Percentiles rank a stretch among this genome's conserved stretches.
These are phyloP conservation scores for Salvia hispanica DNA, from an alignment of 257 asterid species.

Conservation along the genomic window DNA sequence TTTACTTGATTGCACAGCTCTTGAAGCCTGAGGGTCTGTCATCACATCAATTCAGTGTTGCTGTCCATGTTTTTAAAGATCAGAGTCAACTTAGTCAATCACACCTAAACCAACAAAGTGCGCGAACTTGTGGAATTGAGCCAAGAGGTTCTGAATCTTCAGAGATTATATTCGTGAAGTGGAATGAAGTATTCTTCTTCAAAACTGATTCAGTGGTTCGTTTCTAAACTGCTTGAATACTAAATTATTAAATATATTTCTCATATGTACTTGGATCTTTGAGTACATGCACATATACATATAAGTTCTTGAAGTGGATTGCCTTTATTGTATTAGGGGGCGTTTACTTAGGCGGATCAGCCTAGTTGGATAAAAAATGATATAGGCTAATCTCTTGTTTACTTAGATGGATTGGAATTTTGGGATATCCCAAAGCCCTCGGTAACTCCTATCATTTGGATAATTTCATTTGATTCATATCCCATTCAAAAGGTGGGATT, in stretches of 20 bases:
- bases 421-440: too few relatives aligned
- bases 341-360: too few relatives aligned
- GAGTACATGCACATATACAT: neutral
- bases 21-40: slow-evolving; percentile 65
- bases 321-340: neutral
- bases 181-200: slow-evolving; percentile 97
- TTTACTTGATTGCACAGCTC: slow-evolving; percentile 58
- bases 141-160: slow-evolving; percentile 52
- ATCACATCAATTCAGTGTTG: slow-evolving; percentile 64
- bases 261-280: slow-evolving; percentile 14
- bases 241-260: neutral
- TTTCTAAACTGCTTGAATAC: slow-evolving; percentile 26
- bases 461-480: too few relatives aligned
- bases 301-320: neutral
- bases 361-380: too few relatives aligned
- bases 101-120: slow-evolving; percentile 58
- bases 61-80: slow-evolving; percentile 60
- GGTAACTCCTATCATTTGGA: too few relatives aligned
- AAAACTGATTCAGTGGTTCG: slow-evolving; percentile 77
- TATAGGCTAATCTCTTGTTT: too few relatives aligned
- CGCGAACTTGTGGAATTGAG: slow-evolving; percentile 71
- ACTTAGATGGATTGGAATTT: too few relatives aligned
- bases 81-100: slow-evolving; percentile 46
- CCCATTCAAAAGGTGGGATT: too few relatives aligned
- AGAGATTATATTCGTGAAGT: slow-evolving; percentile 60